These are phyloP conservation scores for Coniochaeta prunicola DNA, from an alignment of 2,329 filamentous ascomycete species.

Conservation along the genomic window DNA sequence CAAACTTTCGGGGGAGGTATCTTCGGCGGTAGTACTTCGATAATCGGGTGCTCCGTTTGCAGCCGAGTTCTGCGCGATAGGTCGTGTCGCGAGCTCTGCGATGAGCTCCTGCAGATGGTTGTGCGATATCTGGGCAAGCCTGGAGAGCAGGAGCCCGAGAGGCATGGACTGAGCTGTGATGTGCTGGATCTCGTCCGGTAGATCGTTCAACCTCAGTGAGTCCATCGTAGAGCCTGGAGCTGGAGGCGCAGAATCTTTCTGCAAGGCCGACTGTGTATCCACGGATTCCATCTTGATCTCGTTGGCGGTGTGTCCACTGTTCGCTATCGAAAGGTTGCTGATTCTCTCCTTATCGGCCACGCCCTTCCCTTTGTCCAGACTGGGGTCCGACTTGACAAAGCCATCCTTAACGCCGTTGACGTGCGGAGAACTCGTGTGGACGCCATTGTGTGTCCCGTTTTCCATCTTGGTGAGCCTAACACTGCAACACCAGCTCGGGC, in stretches of 20 bases:
- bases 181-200: constrained; percentile 59
- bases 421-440: constrained; percentile 42
- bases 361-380: constrained; percentile 25
- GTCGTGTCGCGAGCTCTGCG: constrained; percentile 61
- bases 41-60: constrained; percentile 44
- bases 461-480: constrained; percentile 21
- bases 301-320: constrained; percentile 7
- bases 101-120: constrained; percentile 68
- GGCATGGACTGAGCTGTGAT: constrained; percentile 72
- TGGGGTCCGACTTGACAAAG: constrained; percentile 16
- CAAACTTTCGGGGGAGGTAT: constrained; percentile 57
- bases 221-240: constrained; percentile 17
- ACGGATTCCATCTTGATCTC: background rate
- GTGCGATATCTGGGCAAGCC: constrained; percentile 77
- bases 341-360: constrained; percentile 8
- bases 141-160: constrained; percentile 65
- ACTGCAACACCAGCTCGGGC: background rate
- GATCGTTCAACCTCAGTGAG: constrained; percentile 43
- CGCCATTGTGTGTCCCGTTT: constrained; percentile 41
- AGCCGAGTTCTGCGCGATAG: constrained; percentile 42
- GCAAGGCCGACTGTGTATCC: constrained; percentile 12
- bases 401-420: constrained; percentile 37
- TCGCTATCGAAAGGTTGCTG: constrained; percentile 18
- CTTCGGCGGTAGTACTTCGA: constrained; percentile 34
- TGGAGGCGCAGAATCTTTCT: constrained; percentile 7